Conservation (phyloP, 257 asterid genomes). For the Craterostigma plantagineum region DNA sequence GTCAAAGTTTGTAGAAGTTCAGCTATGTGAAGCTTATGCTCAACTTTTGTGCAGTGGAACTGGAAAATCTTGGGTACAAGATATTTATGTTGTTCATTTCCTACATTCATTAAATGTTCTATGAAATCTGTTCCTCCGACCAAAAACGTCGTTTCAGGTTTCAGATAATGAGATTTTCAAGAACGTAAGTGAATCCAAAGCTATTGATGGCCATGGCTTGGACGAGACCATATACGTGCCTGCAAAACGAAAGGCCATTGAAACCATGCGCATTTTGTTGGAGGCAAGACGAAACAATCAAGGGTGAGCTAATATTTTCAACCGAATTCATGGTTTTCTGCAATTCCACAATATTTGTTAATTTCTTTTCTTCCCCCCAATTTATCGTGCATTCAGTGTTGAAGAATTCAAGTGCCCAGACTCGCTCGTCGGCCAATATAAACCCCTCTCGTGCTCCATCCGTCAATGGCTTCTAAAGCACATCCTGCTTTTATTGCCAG, state of each 20-base stretch:
- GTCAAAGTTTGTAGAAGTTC: slow-evolving; percentile 51
- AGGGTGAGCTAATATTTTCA: slow-evolving; percentile 27
- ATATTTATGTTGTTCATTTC: slow-evolving; percentile 6
- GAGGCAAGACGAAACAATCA: slow-evolving; percentile 35
- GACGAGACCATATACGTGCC: slow-evolving; percentile 25
- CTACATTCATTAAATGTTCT: slow-evolving; percentile 1
- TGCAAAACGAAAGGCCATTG: slow-evolving; percentile 48
- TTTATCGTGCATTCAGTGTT: slow-evolving; percentile 32
- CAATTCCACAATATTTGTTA: slow-evolving; percentile 3
- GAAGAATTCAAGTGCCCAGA: slow-evolving; percentile 81
- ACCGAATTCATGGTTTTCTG: slow-evolving; percentile 3
- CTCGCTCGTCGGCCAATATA: slow-evolving; percentile 38
- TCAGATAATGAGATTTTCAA: slow-evolving; percentile 38
- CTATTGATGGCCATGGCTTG: too few species aligned
- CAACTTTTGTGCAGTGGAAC: slow-evolving; percentile 52
- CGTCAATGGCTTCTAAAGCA: slow-evolving; percentile 47
- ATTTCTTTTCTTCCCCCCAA: slow-evolving; percentile 10
- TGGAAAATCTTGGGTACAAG: slow-evolving; percentile 61
- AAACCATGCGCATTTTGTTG: slow-evolving; percentile 24
- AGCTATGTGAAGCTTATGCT: slow-evolving; percentile 44
- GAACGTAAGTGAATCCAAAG: slow-evolving; percentile 21
- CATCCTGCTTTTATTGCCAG: slow-evolving; percentile 39
- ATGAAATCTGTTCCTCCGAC: too few species aligned
- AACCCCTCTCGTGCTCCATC: slow-evolving; percentile 43
- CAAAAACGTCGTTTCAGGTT: slow-evolving; percentile 21